phyloP scores from a whole-genome alignment of 805 yeast genomes.

The Ogataea siamensis region DNA sequence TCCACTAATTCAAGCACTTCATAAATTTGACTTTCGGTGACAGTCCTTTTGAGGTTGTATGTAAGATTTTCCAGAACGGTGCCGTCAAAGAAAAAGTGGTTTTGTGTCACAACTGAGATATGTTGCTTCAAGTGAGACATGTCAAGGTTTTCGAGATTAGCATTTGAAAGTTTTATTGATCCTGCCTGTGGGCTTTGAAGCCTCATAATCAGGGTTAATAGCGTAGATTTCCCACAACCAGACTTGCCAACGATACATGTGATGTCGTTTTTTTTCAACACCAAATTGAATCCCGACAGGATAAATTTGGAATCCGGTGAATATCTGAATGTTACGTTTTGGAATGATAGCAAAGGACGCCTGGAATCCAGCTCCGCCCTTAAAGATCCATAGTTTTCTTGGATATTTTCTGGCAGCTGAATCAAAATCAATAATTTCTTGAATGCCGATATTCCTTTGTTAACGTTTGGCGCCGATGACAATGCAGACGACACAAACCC shows the following conservation, averaged over 20 bases:
- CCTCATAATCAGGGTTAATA: constrained; percentile 54
- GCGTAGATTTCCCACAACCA: constrained; percentile 90
- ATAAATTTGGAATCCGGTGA: constrained; percentile 38
- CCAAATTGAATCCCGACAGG: constrained; percentile 44
- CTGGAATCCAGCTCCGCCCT: constrained; percentile 27
- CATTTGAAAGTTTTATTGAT: constrained; percentile 43
- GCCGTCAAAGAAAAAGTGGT: constrained; percentile 69
- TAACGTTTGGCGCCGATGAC: constrained; percentile 70
- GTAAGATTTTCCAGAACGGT: constrained; percentile 66
- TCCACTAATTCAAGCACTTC: constrained; percentile 45
- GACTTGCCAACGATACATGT: constrained; percentile 80
- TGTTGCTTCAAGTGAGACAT: constrained; percentile 47
- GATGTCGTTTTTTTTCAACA: constrained; percentile 44
- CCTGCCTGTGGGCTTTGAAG: constrained; percentile 42
- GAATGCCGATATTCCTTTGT: constrained; percentile 77
- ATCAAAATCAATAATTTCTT: constrained; percentile 46
- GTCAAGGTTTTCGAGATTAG: constrained; percentile 47
- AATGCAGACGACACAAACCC: constrained; percentile 60
- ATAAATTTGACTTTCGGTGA: constrained; percentile 33
- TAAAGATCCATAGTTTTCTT: constrained; percentile 39
- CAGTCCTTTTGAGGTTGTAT: constrained; percentile 48
- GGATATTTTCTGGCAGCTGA: constrained; percentile 32
- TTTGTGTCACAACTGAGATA: constrained; percentile 74
- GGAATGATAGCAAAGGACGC: constrained; percentile 38
- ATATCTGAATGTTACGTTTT: constrained; percentile 11